These are phyloP conservation scores for Schizochytrium sp. DNA, from an alignment of 108 stramenopile genomes.

Conservation along the genomic window DNA sequence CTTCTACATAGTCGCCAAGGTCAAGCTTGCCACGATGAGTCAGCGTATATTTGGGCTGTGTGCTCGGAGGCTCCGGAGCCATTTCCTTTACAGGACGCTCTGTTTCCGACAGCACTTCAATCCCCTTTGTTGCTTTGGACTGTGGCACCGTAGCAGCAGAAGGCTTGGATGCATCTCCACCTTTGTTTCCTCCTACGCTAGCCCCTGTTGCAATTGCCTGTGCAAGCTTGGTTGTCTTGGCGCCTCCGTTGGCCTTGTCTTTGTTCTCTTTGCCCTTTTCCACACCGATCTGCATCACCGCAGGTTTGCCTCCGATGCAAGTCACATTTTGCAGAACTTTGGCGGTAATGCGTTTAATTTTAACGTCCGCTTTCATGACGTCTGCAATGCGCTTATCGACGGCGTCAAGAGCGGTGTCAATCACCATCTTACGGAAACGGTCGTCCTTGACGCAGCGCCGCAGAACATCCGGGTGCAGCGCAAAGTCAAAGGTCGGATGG, in stretches of 20 bases:
- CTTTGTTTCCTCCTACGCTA: background rate
- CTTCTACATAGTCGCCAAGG: background rate
- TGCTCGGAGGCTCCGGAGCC: background rate
- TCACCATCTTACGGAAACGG: slow-evolving; percentile 33
- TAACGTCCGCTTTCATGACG: background rate
- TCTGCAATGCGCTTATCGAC: slow-evolving; percentile 19
- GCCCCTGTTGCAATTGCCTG: background rate
- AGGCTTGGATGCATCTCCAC: too few species aligned
- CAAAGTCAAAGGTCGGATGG: slow-evolving; percentile 25
- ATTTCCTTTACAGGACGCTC: background rate
- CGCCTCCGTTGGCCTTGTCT: background rate
- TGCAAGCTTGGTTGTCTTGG: background rate
- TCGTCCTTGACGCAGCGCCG: background rate
- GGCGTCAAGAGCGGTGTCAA: slow-evolving; percentile 23
- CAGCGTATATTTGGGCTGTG: background rate
- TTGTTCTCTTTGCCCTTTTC: background rate
- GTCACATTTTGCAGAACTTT: slow-evolving; percentile 28
- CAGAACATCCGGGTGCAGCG: slow-evolving; percentile 28
- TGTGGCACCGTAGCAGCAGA: background rate
- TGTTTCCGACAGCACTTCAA: background rate
- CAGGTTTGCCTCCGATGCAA: slow-evolving; percentile 26
- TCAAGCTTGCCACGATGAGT: background rate
- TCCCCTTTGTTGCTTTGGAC: background rate
- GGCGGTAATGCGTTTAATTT: slow-evolving; percentile 10
- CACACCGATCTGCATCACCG: slow-evolving; percentile 13